These are phyloP conservation scores for Cryphonectria radicalis DNA, from an alignment of 2,329 filamentous ascomycete species.

Conservation along the genomic window DNA sequence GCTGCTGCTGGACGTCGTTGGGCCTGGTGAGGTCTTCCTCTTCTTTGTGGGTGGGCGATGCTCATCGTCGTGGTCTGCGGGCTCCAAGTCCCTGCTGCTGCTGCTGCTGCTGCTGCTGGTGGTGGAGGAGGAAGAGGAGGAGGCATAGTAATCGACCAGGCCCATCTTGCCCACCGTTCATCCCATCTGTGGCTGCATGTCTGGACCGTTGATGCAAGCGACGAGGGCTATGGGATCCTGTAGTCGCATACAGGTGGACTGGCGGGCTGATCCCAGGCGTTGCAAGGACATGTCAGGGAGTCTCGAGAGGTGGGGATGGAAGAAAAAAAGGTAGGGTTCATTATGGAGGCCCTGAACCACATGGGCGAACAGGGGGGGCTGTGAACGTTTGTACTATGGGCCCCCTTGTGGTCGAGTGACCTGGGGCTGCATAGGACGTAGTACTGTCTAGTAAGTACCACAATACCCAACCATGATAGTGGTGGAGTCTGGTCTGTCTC, in stretches of 20 bases:
- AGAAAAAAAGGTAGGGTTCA: neutral
- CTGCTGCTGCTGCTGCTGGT: neutral
- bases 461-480: neutral
- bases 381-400: neutral
- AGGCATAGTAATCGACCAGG: conserved; percentile 46
- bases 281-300: neutral
- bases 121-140: conserved; percentile 31
- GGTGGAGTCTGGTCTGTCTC: neutral
- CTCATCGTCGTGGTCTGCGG: conserved; percentile 14
- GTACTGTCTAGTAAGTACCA: neutral
- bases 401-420: neutral
- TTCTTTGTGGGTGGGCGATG: conserved; percentile 33
- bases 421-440: neutral
- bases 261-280: neutral
- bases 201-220: neutral
- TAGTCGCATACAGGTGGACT: neutral
- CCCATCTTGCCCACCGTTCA: conserved; percentile 36
- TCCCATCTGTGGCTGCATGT: neutral
- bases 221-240: neutral
- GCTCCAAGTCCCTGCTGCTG: conserved; percentile 23
- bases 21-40: conserved; percentile 12
- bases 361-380: neutral
- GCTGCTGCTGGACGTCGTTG: conserved; percentile 10
- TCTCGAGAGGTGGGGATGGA: neutral
- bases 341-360: neutral